A percentile compares a stretch with the other conserved stretches of the same genome.
phyloP scores from a whole-genome alignment of 1,284 basidiomycete genomes.

The Takashimella tepidaria region DNA sequence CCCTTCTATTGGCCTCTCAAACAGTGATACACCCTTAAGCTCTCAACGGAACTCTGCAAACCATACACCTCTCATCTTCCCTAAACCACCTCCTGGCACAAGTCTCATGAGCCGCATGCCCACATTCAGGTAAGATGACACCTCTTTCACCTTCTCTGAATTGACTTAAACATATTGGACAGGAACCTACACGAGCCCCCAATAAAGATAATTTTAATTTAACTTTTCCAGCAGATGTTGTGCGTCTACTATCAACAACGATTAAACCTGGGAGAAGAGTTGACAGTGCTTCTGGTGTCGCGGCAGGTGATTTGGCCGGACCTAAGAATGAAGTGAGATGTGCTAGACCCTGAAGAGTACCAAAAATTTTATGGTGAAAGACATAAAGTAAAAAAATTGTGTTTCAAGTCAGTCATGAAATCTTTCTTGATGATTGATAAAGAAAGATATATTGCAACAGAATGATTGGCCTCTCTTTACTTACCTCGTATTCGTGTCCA shows the following conservation, averaged over 20 bases:
- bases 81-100: conserved; percentile 45
- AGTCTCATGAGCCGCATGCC: conserved; percentile 53
- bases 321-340: conserved; percentile 62
- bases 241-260: conserved; percentile 61
- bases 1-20: no score
- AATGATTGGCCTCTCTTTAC: no score
- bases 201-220: conserved; percentile 70
- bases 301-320: conserved; percentile 49
- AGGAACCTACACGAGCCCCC: conserved; percentile 69
- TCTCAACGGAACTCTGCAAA: conserved; percentile 34
- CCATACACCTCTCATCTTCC: conserved; percentile 42
- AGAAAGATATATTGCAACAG: no score
- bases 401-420: no score
- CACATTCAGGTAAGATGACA: conserved; percentile 61
- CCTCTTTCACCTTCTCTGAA: conserved; percentile 61
- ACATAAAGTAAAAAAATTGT: no score
- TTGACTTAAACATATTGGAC: conserved; percentile 71
- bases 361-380: no score
- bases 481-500: conserved; percentile 59
- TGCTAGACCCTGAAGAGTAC: conserved; percentile 55
- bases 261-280: conserved; percentile 58
- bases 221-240: conserved; percentile 63
- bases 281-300: conserved; percentile 36
- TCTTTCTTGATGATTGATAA: no score
- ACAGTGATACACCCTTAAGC: no score